These are phyloP conservation scores for Melaleuca alternifolia DNA, from an alignment of 345 rosid genomes.

Conservation along the genomic window DNA sequence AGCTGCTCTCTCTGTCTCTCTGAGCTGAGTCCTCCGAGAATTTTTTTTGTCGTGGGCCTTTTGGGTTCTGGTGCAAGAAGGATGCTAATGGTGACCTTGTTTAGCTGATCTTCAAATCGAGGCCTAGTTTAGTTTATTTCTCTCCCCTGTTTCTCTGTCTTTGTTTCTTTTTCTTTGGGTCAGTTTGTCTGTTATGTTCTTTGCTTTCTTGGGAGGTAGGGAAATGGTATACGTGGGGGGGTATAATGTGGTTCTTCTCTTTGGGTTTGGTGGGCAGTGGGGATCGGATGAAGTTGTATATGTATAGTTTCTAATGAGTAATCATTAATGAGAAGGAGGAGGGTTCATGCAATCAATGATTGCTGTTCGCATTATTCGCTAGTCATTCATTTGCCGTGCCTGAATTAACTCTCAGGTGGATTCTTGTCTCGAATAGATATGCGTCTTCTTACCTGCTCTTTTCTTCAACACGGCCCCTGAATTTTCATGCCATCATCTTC, in stretches of 20 bases:
- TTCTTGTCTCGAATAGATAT: neutral
- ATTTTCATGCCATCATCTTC: neutral
- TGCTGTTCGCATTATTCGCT: neutral
- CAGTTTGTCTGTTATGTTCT: neutral
- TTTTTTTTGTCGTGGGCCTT: neutral
- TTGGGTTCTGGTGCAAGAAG: neutral
- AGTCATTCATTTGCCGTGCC: neutral
- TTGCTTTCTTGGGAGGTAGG: neutral
- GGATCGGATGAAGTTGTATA: slow-evolving; percentile 29
- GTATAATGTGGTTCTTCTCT: neutral
- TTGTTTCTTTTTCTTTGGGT: neutral
- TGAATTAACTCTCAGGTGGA: neutral
- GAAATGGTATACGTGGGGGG: slow-evolving; percentile 16
- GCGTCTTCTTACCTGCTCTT: neutral
- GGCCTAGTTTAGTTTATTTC: slow-evolving; percentile 1
- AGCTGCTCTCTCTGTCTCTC: neutral
- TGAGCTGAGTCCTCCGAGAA: neutral
- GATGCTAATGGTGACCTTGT: slow-evolving; percentile 10
- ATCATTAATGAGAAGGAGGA: slow-evolving; percentile 13
- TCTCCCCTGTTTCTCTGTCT: neutral
- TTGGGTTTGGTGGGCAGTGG: slow-evolving; percentile 5
- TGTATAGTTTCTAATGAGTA: slow-evolving; percentile 22
- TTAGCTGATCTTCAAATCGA: slow-evolving; percentile 10
- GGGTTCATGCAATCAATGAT: slow-evolving; percentile 20
- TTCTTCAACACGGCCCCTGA: neutral